Evolutionary conservation across 306 rosid species (phyloP).

Genomic region (Quercus engelmannii): DNA sequence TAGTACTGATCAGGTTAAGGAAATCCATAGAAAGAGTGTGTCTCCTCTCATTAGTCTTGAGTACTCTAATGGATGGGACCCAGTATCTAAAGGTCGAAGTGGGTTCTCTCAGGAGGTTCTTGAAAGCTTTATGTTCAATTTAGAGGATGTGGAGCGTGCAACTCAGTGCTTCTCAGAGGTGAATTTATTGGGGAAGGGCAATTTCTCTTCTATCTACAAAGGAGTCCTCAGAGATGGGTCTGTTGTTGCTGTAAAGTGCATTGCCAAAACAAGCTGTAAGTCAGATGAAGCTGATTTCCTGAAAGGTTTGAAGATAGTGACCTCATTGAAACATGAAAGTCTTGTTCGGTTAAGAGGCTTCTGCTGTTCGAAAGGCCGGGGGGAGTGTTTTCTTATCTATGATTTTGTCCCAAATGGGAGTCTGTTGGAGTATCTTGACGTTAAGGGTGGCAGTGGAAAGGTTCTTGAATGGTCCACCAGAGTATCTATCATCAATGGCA

Average conservation of each 20-base stretch:
- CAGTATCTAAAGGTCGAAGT: conserved; percentile 37
- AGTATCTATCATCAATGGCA: conserved; percentile 66
- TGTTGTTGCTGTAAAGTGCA: conserved; percentile 60
- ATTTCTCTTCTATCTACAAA: conserved; percentile 50
- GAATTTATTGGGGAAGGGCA: conserved; percentile 59
- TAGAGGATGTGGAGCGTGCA: conserved; percentile 51
- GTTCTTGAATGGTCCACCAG: conserved; percentile 79
- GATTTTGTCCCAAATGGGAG: conserved; percentile 62
- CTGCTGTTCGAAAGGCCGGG: conserved; percentile 77
- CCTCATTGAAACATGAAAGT: conserved; percentile 69
- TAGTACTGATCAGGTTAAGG: conserved; percentile 38
- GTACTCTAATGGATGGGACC: conserved; percentile 59
- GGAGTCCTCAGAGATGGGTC: conserved; percentile 80
- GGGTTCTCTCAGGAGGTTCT: conserved; percentile 50
- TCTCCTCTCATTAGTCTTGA: conserved; percentile 54
- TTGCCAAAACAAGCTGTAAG: conserved; percentile 77
- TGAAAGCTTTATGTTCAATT: conserved; percentile 43
- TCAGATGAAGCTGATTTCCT: conserved; percentile 74
- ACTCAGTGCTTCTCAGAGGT: conserved; percentile 49
- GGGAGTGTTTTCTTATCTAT: conserved; percentile 76
- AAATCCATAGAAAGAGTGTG: conserved; percentile 28
- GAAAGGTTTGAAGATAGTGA: conserved; percentile 73
- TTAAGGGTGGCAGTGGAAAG: conserved; percentile 28
- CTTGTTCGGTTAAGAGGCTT: conserved; percentile 82
- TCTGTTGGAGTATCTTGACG: conserved; percentile 61